Conservation (phyloP, 179 eudicot species). For the Spinacia oleracea region DNA sequence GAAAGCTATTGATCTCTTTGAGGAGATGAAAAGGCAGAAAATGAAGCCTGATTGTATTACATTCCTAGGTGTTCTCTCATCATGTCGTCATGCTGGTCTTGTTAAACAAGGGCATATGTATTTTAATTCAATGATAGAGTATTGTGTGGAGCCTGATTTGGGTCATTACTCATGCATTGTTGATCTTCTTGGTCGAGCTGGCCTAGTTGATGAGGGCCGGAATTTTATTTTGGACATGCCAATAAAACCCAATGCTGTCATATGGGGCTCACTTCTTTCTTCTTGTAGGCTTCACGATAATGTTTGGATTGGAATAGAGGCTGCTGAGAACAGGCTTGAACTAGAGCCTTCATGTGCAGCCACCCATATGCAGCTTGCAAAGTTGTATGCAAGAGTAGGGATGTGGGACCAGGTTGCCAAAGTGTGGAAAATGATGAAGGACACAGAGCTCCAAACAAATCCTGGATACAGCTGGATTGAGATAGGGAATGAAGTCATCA, state of each 20-base stretch:
- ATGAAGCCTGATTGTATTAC: constrained; percentile 59
- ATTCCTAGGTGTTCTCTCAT: constrained; percentile 56
- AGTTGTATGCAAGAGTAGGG: constrained; percentile 55
- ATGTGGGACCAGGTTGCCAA: constrained; percentile 49
- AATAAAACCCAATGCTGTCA: constrained; percentile 56
- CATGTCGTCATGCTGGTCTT: constrained; percentile 69
- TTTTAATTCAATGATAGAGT: constrained; percentile 42
- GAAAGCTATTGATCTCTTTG: constrained; percentile 50
- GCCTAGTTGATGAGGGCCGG: constrained; percentile 51
- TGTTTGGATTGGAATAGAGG: constrained; percentile 58
- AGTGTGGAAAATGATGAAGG: constrained; percentile 51
- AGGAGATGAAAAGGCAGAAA: constrained; percentile 42
- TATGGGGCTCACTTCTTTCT: constrained; percentile 66
- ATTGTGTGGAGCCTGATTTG: constrained; percentile 46
- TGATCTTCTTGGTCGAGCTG: constrained; percentile 65
- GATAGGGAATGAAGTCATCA: constrained; percentile 37
- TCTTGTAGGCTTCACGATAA: constrained; percentile 53
- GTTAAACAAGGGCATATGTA: constrained; percentile 50
- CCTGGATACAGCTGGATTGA: constrained; percentile 59
- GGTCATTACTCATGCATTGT: constrained; percentile 68
- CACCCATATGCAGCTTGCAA: constrained; percentile 55
- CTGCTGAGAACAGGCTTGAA: constrained; percentile 55
- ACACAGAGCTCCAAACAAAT: constrained; percentile 38
- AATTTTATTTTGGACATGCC: constrained; percentile 56
- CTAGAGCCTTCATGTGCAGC: constrained; percentile 54